Evolutionary conservation across 768 basidiomycete genomes (phyloP), one percentile per base, ranked within the genome.

Genomic region (Agaricus subrufescens): DNA sequence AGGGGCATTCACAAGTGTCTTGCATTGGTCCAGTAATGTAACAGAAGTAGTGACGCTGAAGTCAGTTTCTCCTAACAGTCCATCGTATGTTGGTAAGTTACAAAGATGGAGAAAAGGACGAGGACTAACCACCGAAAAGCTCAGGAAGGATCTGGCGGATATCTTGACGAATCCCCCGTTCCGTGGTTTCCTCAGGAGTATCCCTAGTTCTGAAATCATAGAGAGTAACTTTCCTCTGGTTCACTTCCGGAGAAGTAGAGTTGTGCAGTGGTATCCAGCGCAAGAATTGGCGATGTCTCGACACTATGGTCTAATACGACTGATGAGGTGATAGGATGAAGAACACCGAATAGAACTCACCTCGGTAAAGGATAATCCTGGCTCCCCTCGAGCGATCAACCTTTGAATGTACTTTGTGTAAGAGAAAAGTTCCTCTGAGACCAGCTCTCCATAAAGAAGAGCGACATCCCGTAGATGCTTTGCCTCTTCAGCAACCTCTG

Each of bases 311-410:
- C 82, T 86, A 57, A 4, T 57, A 38, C 44, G n/a, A 46, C 31
- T 50, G 34, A 49, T 52, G 10, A 46, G 37, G 38, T 34, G 19
- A 50, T 38, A 30, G n/a, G 30, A 53, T 30, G 45, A 25, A 29
- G 50, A 8, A n/a, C 19, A 60, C 26, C 25, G 30, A 10, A 37
- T 25, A 7, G 30, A 50, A 7, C 77, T 34, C 62, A 86, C 87
- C 69, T 85, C 79, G 14, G 69, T 67, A 59, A 66, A 75, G 3
- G 78, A 77, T 37, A 91, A 67, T 7, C 84, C 87, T 0, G 69
- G 62, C 65, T 92, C 91, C 8, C 88, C 85, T 15, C 91, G 80
- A 3, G 89, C 89, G 53, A 94, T 83, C n/a, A 93, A 74, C 42
- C 89, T 81, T 63, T 91, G 88, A 39, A 92, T 80, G 63, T 92